A percentile compares a stretch with the other conserved stretches of the same genome.
Conservation (phyloP, 371 early-diverging fungal species). For the Lichtheimia corymbifera region DNA sequence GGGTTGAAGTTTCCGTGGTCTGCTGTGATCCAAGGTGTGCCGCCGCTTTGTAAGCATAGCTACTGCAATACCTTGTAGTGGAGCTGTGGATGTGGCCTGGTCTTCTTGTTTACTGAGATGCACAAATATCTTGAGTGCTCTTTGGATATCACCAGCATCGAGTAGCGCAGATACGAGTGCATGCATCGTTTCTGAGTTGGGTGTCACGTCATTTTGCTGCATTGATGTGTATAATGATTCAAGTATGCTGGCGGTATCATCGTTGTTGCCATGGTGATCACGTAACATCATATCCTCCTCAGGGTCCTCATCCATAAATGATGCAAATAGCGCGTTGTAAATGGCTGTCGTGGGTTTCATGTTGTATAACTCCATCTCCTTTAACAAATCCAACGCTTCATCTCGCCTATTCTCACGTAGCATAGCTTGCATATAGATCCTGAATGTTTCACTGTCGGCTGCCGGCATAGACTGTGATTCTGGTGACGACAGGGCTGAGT, state of each 20-base stretch:
- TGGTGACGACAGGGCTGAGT: slow-evolving; percentile 7
- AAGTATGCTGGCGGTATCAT: background rate
- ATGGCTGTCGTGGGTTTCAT: slow-evolving; percentile 31
- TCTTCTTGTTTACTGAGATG: slow-evolving; percentile 17
- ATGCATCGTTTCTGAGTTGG: slow-evolving; percentile 51
- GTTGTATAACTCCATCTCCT: slow-evolving; percentile 20
- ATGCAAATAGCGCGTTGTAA: slow-evolving; percentile 39
- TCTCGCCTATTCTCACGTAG: slow-evolving; percentile 18
- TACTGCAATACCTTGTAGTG: slow-evolving; percentile 11
- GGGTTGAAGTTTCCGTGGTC: slow-evolving; percentile 26
- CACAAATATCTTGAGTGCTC: slow-evolving; percentile 49
- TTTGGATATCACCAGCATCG: slow-evolving; percentile 51
- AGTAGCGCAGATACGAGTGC: slow-evolving; percentile 57
- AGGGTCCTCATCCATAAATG: slow-evolving; percentile 22
- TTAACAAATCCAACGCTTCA: slow-evolving; percentile 21
- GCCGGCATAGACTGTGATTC: slow-evolving; percentile 18
- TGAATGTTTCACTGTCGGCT: slow-evolving; percentile 38
- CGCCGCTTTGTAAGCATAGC: slow-evolving; percentile 24
- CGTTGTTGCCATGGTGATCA: background rate
- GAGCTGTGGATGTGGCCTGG: background rate
- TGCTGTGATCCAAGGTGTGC: background rate
- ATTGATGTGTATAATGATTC: slow-evolving; percentile 29
- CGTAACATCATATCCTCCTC: background rate
- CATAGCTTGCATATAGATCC: slow-evolving; percentile 35
- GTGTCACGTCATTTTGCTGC: slow-evolving; percentile 28